phyloP scores from a whole-genome alignment of 2,329 filamentous ascomycete species.

The Fusarium chlamydosporum region DNA sequence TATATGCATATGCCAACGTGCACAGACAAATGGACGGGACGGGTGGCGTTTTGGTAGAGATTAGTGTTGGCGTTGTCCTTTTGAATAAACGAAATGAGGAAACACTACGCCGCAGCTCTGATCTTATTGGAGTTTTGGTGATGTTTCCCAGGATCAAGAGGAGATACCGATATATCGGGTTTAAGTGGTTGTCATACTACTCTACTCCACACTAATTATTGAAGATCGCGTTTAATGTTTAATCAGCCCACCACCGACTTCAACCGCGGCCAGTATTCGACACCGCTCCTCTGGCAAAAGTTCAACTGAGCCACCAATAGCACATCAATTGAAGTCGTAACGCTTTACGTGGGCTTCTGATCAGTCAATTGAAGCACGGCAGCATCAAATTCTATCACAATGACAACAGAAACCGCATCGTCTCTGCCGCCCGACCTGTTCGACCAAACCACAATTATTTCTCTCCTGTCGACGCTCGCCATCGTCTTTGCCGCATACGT shows the following conservation, averaged over 20 bases:
- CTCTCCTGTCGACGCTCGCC: slow-evolving; percentile 68
- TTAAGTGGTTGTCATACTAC: slow-evolving; percentile 1
- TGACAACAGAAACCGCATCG: slow-evolving; percentile 41
- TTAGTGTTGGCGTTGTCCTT: slow-evolving; percentile 4
- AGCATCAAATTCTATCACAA: not conserved
- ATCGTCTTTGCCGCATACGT: slow-evolving; percentile 66
- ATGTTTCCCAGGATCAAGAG: slow-evolving; percentile 1
- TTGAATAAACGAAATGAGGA: slow-evolving; percentile 2
- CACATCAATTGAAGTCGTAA: not conserved
- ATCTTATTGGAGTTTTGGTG: not conserved
- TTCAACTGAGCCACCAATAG: not conserved
- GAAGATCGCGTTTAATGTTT: slow-evolving; percentile 4
- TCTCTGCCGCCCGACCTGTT: slow-evolving; percentile 69
- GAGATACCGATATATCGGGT: not conserved
- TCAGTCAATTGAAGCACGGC: not conserved
- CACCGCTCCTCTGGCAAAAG: slow-evolving; percentile 23
- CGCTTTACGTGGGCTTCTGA: not conserved
- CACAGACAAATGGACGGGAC: not conserved
- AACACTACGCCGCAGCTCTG: not conserved
- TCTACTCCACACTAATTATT: slow-evolving; percentile 4
- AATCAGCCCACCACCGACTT: slow-evolving; percentile 2
- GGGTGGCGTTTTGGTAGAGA: slow-evolving; percentile 20
- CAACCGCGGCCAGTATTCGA: slow-evolving; percentile 11
- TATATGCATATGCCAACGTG: not conserved
- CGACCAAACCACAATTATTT: slow-evolving; percentile 71